Conservation (phyloP, 78 protist species). For the Emiliania huxleyi region DNA sequence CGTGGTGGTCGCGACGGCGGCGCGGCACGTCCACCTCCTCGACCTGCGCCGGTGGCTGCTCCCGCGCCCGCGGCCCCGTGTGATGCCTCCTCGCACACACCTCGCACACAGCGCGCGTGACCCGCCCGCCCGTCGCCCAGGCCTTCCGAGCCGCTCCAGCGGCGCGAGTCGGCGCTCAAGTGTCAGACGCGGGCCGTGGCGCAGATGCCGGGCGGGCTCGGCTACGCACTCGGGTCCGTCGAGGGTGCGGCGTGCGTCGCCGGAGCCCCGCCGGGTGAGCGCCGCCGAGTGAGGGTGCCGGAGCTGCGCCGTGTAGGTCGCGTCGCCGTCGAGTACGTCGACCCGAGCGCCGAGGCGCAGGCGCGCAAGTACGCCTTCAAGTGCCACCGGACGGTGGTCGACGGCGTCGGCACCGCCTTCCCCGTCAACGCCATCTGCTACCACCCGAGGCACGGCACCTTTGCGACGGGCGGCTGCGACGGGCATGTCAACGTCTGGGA, state of each 20-base stretch:
- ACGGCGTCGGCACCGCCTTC: conserved; percentile 57
- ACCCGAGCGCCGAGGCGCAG: conserved; percentile 45
- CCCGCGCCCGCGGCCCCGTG: no score
- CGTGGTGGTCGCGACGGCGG: conserved; percentile 73
- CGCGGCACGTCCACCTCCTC: conserved; percentile 48
- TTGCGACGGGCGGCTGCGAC: conserved; percentile 95
- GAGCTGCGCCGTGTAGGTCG: no score
- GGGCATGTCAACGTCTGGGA: conserved; percentile 89
- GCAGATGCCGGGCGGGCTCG: conserved; percentile 46
- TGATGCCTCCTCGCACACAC: no score
- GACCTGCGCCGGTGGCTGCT: no score
- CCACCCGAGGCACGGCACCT: conserved; percentile 84
- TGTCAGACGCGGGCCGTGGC: conserved; percentile 80
- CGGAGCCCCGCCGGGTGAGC: no score
- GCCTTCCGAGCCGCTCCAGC: conserved; percentile 61
- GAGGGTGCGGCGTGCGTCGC: no score
- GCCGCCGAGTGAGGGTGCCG: no score
- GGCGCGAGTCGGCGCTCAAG: conserved; percentile 77
- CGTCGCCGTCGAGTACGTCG: conserved; percentile 88
- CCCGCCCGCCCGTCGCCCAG: no score
- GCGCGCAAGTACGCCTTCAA: conserved; percentile 83
- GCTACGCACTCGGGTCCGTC: conserved; percentile 79
- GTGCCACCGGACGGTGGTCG: conserved; percentile 74
- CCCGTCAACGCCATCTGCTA: conserved; percentile 91
- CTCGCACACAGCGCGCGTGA: no score